phyloP scores from a whole-genome alignment of 371 early-diverging fungal species.

The Mortierella sp. region DNA sequence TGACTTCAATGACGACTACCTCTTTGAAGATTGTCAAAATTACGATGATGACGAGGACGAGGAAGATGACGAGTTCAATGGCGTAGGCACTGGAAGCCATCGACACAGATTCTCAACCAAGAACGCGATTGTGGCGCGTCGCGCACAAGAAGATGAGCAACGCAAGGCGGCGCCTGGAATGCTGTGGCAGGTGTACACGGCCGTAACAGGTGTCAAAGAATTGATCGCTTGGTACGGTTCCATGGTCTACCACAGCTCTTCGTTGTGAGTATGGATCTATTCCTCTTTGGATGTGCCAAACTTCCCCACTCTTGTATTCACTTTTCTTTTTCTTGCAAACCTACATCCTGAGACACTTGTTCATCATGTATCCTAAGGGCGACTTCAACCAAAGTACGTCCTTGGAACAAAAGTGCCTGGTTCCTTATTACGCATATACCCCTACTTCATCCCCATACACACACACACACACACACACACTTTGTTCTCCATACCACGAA shows the following conservation, averaged over 20 bases:
- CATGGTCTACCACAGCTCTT: conserved; percentile 52
- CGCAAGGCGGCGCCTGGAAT: conserved; percentile 14
- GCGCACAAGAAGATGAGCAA: conserved; percentile 12
- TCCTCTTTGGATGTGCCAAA: no score
- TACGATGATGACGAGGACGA: conserved; percentile 4
- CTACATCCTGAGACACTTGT: no score
- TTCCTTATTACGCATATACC: no score
- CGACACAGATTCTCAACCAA: conserved; percentile 22
- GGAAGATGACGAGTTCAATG: conserved; percentile 25
- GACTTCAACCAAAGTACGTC: no score
- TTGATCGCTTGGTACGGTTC: conserved; percentile 52
- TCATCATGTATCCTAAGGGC: no score
- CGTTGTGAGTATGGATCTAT: no score
- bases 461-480: neutral
- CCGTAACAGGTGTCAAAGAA: conserved; percentile 44
- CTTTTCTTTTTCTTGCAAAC: neutral
- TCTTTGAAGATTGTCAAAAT: conserved; percentile 23
- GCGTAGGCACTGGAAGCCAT: conserved; percentile 1
- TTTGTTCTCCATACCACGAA: neutral
- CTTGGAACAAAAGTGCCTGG: no score
- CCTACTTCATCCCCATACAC: neutral
- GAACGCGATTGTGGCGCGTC: conserved; percentile 20
- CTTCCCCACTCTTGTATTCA: neutral
- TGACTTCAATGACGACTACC: conserved; percentile 26
- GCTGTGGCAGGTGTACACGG: conserved; percentile 50